Base-by-base conservation (phyloP, 306 rosid species). In the Cicer bijugum region DNA sequence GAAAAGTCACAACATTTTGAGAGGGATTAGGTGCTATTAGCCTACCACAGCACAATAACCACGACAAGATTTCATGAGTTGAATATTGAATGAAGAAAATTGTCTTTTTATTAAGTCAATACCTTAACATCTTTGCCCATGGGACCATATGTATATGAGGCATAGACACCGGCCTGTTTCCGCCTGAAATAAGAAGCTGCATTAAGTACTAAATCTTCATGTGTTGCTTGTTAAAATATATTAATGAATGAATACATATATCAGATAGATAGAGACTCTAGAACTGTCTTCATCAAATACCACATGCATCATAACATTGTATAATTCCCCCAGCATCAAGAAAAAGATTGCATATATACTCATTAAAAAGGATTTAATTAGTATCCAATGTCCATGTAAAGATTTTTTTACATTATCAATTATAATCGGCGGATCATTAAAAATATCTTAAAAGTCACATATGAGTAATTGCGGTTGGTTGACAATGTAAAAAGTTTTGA, bases 131-230 rank as follows among this genome's bases (percentile, higher is more conserved):
- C 88, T 86, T 78, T 86, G 71, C 87, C 89, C 23, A 47, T 53
- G 38, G 97, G 92, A 65, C 97, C 96, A 67, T 87, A 86, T 12
- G 78, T 87, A 75, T 91, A 89, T 0, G 97, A 87, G 60, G 89
- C 82, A 81, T 91, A 87, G 3, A 91, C 90, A 68, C 97, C 97
- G 4, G 79, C 86, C 75, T 91, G 97, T 77, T 84, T 85, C 81
- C 92, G 86, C 85, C 97, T 89, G 84, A 63, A 85, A 80, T 50
- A 46, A 33, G 40, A 76, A 69, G 75, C 50, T 28, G 43, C 8
- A 39, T 44, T 85, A 37, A 81, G 80, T 28, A 84, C 65, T 23
- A 62, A 64, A 65, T 42, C 37, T n/a, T 51, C 64, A 50, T 40
- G 43, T 60, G 40, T 52, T 61, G 14, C 62, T 47, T 5, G 16